phyloP scores from a whole-genome alignment of 2,329 filamentous ascomycete genomes.

The Lachnellula suecica region DNA sequence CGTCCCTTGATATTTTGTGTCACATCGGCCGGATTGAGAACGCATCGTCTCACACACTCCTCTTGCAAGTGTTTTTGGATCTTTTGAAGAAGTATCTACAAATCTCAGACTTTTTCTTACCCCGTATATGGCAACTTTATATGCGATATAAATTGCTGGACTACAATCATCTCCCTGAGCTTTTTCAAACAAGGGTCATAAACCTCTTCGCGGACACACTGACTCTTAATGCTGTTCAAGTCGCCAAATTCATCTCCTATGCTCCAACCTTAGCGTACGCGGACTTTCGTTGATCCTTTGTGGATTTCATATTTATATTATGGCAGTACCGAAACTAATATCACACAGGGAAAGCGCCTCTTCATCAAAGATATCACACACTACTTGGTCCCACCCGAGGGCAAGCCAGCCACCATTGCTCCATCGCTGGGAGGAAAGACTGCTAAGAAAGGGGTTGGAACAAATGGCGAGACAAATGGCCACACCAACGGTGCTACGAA shows the following conservation, averaged over 20 bases:
- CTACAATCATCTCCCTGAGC: too few relatives aligned
- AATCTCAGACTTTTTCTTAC: too few relatives aligned
- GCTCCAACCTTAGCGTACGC: too few relatives aligned
- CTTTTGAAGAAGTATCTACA: slow-evolving; percentile 1
- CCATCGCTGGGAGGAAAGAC: slow-evolving; percentile 61
- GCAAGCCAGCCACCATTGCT: slow-evolving; percentile 67
- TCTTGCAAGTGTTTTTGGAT: slow-evolving; percentile 15
- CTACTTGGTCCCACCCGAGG: slow-evolving; percentile 79
- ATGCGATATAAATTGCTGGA: too few relatives aligned
- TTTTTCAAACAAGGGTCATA: too few relatives aligned
- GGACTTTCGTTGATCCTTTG: too few relatives aligned
- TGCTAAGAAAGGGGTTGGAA: slow-evolving; percentile 33
- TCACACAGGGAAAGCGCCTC: slow-evolving; percentile 75
- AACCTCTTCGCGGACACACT: too few relatives aligned
- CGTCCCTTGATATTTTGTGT: background rate
- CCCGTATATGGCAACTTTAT: too few relatives aligned
- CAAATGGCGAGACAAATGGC: slow-evolving; percentile 27
- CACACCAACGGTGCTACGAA: slow-evolving; percentile 24
- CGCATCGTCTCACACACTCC: background rate
- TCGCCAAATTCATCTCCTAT: background rate
- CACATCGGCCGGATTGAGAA: background rate
- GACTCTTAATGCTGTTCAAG: too few relatives aligned
- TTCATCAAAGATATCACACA: slow-evolving; percentile 99
- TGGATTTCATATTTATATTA: background rate
- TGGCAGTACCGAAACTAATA: slow-evolving; percentile 38